phyloP scores from a whole-genome alignment of 2,329 filamentous ascomycete genomes.

The Epichloe coenophiala region DNA sequence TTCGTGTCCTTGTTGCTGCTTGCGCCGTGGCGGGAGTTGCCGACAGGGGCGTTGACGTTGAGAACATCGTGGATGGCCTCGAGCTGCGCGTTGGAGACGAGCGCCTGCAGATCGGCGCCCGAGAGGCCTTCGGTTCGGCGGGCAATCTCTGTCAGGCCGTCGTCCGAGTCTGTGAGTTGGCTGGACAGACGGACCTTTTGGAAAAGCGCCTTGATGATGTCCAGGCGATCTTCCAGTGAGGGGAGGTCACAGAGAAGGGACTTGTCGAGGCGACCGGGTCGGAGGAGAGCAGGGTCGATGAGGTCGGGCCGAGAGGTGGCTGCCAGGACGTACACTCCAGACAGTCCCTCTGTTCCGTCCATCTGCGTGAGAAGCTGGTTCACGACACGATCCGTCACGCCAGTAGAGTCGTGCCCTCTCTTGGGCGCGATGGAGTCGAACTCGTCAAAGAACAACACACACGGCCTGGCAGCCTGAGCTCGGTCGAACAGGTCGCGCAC shows the following conservation, averaged over 20 bases:
- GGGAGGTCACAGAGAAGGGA: slow-evolving; percentile 82
- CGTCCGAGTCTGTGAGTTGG: slow-evolving; percentile 42
- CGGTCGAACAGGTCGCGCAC: slow-evolving; percentile 92
- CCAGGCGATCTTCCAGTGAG: slow-evolving; percentile 61
- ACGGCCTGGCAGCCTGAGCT: slow-evolving; percentile 79
- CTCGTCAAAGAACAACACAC: slow-evolving; percentile 95
- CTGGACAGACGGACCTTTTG: slow-evolving; percentile 63
- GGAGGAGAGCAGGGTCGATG: slow-evolving; percentile 84
- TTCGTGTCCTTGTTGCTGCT: slow-evolving; percentile 12
- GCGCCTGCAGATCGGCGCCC: slow-evolving; percentile 84
- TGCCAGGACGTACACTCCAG: slow-evolving; percentile 89
- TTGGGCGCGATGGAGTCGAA: slow-evolving; percentile 98
- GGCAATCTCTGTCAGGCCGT: slow-evolving; percentile 59
- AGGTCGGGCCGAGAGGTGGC: slow-evolving; percentile 88
- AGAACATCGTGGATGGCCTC: slow-evolving; percentile 94
- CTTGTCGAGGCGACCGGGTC: slow-evolving; percentile 88
- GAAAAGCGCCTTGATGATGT: slow-evolving; percentile 75
- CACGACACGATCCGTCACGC: slow-evolving; percentile 96
- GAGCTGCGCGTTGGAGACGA: slow-evolving; percentile 91
- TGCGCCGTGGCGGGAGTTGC: slow-evolving; percentile 19
- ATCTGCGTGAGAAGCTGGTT: slow-evolving; percentile 98
- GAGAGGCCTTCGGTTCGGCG: slow-evolving; percentile 76
- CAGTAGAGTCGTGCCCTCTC: slow-evolving; percentile 89
- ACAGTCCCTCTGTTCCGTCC: slow-evolving; percentile 92
- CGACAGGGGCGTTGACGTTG: slow-evolving; percentile 31